Evolutionary conservation across 192 early-diverging fungal genomes (phyloP).

Genomic region (Obelidium mucronatum): DNA sequence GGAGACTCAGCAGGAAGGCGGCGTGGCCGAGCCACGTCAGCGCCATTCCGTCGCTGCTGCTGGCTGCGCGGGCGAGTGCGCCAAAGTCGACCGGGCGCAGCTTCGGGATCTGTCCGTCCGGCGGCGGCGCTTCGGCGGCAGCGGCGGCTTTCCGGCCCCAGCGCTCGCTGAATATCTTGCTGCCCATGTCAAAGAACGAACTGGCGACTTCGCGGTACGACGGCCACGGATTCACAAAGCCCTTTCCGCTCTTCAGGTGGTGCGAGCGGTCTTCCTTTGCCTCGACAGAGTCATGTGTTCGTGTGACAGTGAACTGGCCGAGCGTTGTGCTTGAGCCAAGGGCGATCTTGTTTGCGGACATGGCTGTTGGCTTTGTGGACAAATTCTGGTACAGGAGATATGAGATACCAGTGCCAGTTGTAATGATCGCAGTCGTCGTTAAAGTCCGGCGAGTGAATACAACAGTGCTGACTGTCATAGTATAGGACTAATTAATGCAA

Average conservation of each 20-base stretch:
- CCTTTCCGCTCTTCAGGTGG: constrained; percentile 17
- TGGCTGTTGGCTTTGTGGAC: no score
- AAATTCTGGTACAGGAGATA: no score
- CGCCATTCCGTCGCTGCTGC: constrained; percentile 41
- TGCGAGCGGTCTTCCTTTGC: constrained; percentile 5
- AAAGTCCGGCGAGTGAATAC: no score
- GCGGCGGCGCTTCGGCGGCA: neutral
- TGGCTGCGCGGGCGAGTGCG: constrained; percentile 23
- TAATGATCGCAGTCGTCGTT: no score
- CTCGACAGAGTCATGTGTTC: neutral
- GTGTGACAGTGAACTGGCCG: neutral
- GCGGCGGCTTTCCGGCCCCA: no score
- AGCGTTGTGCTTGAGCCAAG: neutral
- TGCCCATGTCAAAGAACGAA: neutral
- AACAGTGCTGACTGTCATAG: no score
- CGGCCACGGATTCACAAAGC: constrained; percentile 68
- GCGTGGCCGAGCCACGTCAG: constrained; percentile 69
- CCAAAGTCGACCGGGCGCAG: constrained; percentile 45
- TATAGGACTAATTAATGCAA: no score
- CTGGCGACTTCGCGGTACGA: constrained; percentile 46
- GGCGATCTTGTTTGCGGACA: no score
- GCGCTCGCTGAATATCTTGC: neutral
- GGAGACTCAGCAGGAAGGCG: constrained; percentile 66
- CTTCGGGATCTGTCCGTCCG: neutral
- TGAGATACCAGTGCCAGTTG: no score